Conservation (phyloP, 495 filamentous ascomycete species). For the Beverwykella pulmonaria region DNA sequence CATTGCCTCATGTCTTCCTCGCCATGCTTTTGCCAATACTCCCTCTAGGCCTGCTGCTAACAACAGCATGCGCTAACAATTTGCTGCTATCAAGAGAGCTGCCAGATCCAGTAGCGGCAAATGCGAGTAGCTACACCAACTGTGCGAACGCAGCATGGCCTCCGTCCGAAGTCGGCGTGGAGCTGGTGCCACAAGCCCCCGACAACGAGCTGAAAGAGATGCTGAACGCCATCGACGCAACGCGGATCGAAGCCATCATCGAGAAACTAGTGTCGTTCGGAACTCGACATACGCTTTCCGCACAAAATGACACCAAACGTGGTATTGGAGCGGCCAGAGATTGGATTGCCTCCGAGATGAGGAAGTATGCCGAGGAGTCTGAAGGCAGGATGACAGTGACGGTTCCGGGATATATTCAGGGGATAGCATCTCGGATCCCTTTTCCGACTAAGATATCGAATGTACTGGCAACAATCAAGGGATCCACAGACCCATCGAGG, state of each 20-base stretch:
- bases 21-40: conserved; percentile 7
- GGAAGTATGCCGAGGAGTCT: conserved; percentile 20
- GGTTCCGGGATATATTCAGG: conserved; percentile 52
- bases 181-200: conserved; percentile 51
- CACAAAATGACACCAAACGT: conserved; percentile 49
- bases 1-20: not conserved
- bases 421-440: conserved; percentile 48
- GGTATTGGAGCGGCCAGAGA: conserved; percentile 60
- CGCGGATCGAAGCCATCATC: conserved; percentile 51
- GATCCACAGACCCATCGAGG: conserved; percentile 51
- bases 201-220: conserved; percentile 50
- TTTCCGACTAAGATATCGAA: conserved; percentile 55
- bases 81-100: conserved; percentile 7
- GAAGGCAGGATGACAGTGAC: conserved; percentile 47
- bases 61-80: conserved; percentile 24
- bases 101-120: conserved; percentile 22
- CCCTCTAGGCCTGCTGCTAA: not conserved
- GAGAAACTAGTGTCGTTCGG: conserved; percentile 55
- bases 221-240: conserved; percentile 49
- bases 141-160: conserved; percentile 44
- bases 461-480: conserved; percentile 55
- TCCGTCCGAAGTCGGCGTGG: conserved; percentile 41
- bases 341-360: conserved; percentile 53
- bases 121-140: conserved; percentile 23
- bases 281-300: conserved; percentile 56